These are phyloP conservation scores for Wallacemonas sp. DNA, from an alignment of 208 protist species.

Conservation along the genomic window DNA sequence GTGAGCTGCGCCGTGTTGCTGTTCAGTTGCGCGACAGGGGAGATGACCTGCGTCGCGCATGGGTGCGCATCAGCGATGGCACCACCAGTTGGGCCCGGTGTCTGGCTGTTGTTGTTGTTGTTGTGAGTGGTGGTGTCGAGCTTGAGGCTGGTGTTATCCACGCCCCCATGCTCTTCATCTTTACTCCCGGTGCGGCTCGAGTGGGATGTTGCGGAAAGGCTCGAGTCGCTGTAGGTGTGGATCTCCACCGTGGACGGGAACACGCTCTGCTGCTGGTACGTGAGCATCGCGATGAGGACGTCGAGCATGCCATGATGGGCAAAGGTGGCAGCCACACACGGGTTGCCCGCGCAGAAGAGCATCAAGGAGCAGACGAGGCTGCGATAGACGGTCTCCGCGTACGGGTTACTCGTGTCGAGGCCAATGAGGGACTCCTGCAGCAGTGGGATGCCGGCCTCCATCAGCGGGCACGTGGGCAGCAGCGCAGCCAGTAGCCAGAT, in stretches of 20 bases:
- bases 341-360: conserved; percentile 69
- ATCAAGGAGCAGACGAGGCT: conserved; percentile 60
- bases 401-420: conserved; percentile 47
- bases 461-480: conserved; percentile 54
- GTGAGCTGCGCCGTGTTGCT: conserved; percentile 71
- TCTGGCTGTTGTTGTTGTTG: too few relatives aligned
- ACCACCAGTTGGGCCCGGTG: too few relatives aligned
- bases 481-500: conserved; percentile 72
- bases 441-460: conserved; percentile 28
- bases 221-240: neutral
- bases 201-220: neutral
- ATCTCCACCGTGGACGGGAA: conserved; percentile 37
- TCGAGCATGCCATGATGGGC: conserved; percentile 48
- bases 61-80: neutral
- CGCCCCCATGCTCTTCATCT: neutral
- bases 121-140: too few relatives aligned
- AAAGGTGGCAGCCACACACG: conserved; percentile 57
- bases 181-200: conserved; percentile 19
- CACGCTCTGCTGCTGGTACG: conserved; percentile 55
- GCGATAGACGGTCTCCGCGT: conserved; percentile 68
- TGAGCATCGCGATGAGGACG: conserved; percentile 60
- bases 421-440: conserved; percentile 53
- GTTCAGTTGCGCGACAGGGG: conserved; percentile 42
- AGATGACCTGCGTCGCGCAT: conserved; percentile 19
- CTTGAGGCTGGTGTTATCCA: too few relatives aligned